A percentile compares a stretch with the other conserved stretches of the same genome.
Evolutionary conservation across 2,329 filamentous ascomycete species (phyloP).

Genomic region (Periconia macrospinosa): DNA sequence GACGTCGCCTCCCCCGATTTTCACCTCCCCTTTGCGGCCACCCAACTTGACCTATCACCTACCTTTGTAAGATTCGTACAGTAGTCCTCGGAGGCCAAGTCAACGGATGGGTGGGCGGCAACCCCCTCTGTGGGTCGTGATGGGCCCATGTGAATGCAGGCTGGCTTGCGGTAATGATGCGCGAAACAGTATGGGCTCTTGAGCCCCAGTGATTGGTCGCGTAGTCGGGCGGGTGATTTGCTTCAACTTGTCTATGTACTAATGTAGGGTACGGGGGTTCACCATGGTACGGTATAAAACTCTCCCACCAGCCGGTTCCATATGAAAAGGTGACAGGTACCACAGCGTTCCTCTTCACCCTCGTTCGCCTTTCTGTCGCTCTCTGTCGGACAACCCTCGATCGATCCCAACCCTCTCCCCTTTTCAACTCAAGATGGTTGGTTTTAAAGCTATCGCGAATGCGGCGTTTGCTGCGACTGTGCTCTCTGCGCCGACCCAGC

Average conservation of each 20-base stretch:
- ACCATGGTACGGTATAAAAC: background rate
- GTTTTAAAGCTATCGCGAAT: constrained; percentile 2
- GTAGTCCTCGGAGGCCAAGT: no score
- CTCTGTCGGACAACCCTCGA: background rate
- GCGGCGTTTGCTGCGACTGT: constrained; percentile 14
- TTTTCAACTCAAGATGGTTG: constrained; percentile 2
- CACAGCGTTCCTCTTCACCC: background rate
- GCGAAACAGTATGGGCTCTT: background rate
- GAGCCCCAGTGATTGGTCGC: background rate
- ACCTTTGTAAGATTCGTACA: no score
- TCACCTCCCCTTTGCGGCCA: background rate
- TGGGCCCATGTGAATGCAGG: background rate
- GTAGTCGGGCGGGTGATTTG: background rate
- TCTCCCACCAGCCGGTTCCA: background rate
- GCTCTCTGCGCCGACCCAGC: constrained; percentile 17
- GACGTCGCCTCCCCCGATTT: background rate
- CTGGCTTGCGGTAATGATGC: background rate
- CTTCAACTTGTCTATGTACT: background rate
- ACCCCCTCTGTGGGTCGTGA: background rate
- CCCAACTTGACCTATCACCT: no score
- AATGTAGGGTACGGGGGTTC: background rate
- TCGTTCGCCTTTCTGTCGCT: background rate
- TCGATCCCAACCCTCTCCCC: no score
- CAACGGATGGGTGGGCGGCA: no score
- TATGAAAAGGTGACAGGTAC: background rate